Conservation (phyloP, 129 eudicot species). For the Lactuca sativa region DNA sequence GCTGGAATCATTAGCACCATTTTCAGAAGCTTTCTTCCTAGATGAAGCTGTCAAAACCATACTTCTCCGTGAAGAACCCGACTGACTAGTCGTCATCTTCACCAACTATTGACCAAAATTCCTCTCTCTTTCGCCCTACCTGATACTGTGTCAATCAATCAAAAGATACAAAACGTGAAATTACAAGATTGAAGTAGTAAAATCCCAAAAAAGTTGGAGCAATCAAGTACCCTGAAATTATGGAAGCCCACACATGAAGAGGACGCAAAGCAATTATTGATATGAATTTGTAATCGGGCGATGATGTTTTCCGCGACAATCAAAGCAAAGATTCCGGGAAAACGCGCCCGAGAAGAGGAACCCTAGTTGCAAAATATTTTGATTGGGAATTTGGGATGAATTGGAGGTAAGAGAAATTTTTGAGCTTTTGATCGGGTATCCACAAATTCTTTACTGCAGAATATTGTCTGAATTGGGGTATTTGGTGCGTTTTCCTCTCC, state of each 20-base stretch:
- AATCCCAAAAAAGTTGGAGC: background rate
- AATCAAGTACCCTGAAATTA: constrained; percentile 10
- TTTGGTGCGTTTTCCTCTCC: background rate
- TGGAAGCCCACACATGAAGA: constrained; percentile 1
- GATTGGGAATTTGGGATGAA: constrained; percentile 6
- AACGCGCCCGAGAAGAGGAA: constrained; percentile 28
- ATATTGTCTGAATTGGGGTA: constrained; percentile 11
- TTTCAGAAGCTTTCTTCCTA: constrained; percentile 48
- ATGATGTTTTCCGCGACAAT: constrained; percentile 24
- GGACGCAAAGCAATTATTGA: background rate
- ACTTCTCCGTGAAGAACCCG: constrained; percentile 63
- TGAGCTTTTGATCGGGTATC: constrained; percentile 8
- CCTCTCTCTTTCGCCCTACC: background rate
- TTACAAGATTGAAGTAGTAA: background rate
- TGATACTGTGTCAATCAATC: constrained; percentile 9
- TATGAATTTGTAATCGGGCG: background rate
- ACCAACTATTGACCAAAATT: constrained; percentile 19
- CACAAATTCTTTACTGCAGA: constrained; percentile 15
- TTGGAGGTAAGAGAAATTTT: constrained; percentile 18
- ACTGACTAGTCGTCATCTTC: constrained; percentile 53
- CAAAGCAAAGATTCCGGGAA: constrained; percentile 22
- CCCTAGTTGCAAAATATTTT: constrained; percentile 14
- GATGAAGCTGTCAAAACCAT: constrained; percentile 49
- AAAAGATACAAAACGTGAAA: background rate
- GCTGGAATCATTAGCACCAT: constrained; percentile 27